phyloP scores from a whole-genome alignment of 768 basidiomycete species.

The Lactarius deliciosus region DNA sequence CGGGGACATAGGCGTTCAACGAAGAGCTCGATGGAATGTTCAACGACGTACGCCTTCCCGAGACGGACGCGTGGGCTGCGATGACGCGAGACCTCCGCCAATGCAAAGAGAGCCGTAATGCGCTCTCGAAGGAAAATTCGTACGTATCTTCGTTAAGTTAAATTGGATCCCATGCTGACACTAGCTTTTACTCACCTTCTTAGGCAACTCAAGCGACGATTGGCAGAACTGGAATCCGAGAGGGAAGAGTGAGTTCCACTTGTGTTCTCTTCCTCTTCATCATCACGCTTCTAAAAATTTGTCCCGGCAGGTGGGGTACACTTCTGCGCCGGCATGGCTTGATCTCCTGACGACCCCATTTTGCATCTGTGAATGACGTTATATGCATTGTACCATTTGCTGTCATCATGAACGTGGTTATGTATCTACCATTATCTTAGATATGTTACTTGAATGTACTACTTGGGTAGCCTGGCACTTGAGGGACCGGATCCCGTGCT shows the following conservation, averaged over 20 bases:
- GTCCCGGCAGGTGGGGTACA: slow-evolving; percentile 57
- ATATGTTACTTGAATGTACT: slow-evolving; percentile 27
- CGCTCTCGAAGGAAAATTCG: slow-evolving; percentile 77
- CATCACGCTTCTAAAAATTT: slow-evolving; percentile 5
- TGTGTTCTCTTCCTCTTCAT: neutral
- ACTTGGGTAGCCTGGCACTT: slow-evolving; percentile 4
- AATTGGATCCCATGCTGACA: neutral
- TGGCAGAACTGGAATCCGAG: slow-evolving; percentile 72
- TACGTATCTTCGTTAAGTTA: slow-evolving; percentile 40
- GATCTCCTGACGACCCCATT: slow-evolving; percentile 38
- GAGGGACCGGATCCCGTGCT: slow-evolving; percentile 6
- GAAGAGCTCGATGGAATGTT: slow-evolving; percentile 92
- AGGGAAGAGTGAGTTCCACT: slow-evolving; percentile 67
- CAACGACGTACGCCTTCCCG: slow-evolving; percentile 78
- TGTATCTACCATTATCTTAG: slow-evolving; percentile 25
- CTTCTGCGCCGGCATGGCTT: slow-evolving; percentile 53
- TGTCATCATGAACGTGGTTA: slow-evolving; percentile 24
- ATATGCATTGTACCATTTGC: slow-evolving; percentile 23
- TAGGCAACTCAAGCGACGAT: slow-evolving; percentile 67
- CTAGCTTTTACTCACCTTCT: slow-evolving; percentile 17
- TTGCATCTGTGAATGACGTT: slow-evolving; percentile 6
- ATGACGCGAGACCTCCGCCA: slow-evolving; percentile 69
- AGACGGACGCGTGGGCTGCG: slow-evolving; percentile 79
- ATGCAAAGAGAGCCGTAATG: slow-evolving; percentile 76
- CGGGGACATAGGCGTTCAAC: slow-evolving; percentile 72